Evolutionary conservation across 352 stramenopile genomes (phyloP), one percentile per base, ranked within the genome.

Genomic region (Globisporangium echinulatum): DNA sequence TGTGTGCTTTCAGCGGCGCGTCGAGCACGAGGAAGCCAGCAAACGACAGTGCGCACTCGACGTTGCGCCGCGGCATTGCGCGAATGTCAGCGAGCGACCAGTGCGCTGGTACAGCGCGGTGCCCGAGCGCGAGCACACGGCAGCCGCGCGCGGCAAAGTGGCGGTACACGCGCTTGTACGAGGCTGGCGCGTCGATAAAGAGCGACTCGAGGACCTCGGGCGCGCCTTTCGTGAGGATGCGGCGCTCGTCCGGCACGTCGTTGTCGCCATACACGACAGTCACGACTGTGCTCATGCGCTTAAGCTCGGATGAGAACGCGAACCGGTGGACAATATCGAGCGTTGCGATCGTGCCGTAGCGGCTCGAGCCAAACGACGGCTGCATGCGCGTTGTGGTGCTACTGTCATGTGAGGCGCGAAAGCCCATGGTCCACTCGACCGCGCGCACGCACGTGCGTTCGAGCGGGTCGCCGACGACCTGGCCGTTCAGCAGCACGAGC

Each of bases 1-100:
- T 97, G 72, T 98, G 85, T 42, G 69, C 66, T 71, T 98, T 98
- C 8, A 98, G 69, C 3, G 94, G 92, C 67, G 90, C 98, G 54
- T 96, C 81, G 15, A 98, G 72, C 14, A 98, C 75, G 2, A 98
- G 64, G 53, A 99, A 97, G 13, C 96, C 96, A 7, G 72, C 87
- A 70, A 98, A 98, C 7, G 63, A 71, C 7, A 99, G 69, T 7
- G 85, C 70, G 11, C 61, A 62, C 69, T 99, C 96, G 42, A 96
- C 85, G 2, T 79, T 70, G 15, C 68, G 68, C 3, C 83, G 77
- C 4, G 70, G 25, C 17, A 57, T 59, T 33, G 43, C 25, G 2
- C 59, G 67, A 17, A 79, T 54, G 43, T 62, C 51, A 17, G 70
- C 56, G 44, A 76, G 58, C 9, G 56, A 62, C 44, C 60, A 59